Conservation (phyloP, 2,329 filamentous ascomycete species). For the Chaetomiaceae sp. region DNA sequence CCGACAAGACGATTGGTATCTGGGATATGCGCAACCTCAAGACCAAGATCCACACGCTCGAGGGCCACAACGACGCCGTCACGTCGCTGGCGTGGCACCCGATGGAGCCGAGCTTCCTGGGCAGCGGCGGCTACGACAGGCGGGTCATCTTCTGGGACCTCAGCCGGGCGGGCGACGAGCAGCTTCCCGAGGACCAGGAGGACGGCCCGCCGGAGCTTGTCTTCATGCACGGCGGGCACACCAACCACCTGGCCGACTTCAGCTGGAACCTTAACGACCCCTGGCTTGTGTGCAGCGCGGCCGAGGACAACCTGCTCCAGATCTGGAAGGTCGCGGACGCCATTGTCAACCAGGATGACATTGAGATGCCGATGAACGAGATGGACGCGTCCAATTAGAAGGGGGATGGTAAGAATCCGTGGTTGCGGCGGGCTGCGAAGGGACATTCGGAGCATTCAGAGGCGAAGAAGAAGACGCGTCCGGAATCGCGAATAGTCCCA, state of each 20-base stretch:
- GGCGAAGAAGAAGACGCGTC: too few species aligned
- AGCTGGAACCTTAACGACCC: slow-evolving; percentile 97
- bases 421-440: neutral
- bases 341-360: slow-evolving; percentile 72
- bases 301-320: slow-evolving; percentile 94
- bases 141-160: slow-evolving; percentile 97
- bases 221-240: slow-evolving; percentile 99
- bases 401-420: slow-evolving; percentile 10
- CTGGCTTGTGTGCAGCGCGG: slow-evolving; percentile 92
- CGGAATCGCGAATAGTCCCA: neutral
- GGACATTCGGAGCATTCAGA: neutral
- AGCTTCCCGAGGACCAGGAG: slow-evolving; percentile 88
- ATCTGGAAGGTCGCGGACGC: slow-evolving; percentile 85
- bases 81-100: slow-evolving; percentile 95
- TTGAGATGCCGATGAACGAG: slow-evolving; percentile 71
- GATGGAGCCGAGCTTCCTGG: slow-evolving; percentile 79
- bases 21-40: slow-evolving; percentile 94
- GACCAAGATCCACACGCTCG: slow-evolving; percentile 81
- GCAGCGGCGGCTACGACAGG: slow-evolving; percentile 87
- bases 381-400: slow-evolving; percentile 41
- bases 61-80: slow-evolving; percentile 83
- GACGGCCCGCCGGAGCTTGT: slow-evolving; percentile 94
- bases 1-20: slow-evolving; percentile 89
- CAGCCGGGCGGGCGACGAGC: slow-evolving; percentile 85
- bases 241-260: slow-evolving; percentile 93